Evolutionary conservation across 225 moss, liverwort and hornwort species (phyloP).

Genomic region (Pleurozium schreberi): DNA sequence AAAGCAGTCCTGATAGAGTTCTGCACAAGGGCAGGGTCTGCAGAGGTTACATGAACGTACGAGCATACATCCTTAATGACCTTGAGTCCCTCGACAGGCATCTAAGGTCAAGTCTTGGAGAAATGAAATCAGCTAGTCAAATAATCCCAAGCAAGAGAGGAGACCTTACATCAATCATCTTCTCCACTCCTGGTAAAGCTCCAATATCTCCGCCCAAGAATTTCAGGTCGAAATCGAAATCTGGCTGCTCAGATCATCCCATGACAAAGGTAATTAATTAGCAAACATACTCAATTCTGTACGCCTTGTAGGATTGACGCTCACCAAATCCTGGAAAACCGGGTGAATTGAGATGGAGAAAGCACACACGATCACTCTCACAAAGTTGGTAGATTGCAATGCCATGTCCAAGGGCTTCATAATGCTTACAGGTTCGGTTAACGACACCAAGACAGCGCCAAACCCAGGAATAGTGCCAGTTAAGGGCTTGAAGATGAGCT

Average conservation of each 20-base stretch:
- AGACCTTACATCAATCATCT: conserved; percentile 76
- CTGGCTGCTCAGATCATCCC: conserved; percentile 47
- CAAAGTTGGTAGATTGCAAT: not conserved
- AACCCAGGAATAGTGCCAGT: conserved; percentile 67
- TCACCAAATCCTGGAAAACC: not conserved
- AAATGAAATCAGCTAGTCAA: not conserved
- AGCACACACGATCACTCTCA: not conserved
- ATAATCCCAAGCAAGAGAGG: not conserved
- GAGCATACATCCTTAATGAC: not conserved
- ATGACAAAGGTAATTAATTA: not conserved
- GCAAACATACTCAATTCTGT: not conserved
- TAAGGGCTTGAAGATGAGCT: conserved; percentile 80
- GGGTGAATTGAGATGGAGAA: not conserved
- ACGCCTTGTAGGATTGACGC: not conserved
- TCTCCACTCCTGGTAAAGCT: conserved; percentile 68
- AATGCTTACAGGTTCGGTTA: conserved; percentile 65
- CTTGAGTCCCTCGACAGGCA: not conserved
- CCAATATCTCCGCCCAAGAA: conserved; percentile 70
- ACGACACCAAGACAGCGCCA: conserved; percentile 71
- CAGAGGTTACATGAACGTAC: not conserved
- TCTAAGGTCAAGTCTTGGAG: not conserved
- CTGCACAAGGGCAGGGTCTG: conserved; percentile 18
- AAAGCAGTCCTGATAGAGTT: conserved; percentile 67
- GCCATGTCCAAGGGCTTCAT: not conserved
- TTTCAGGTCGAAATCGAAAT: conserved; percentile 68